These are phyloP conservation scores for Diaporthe citri DNA, from an alignment of 2,329 filamentous ascomycete species.

Conservation along the genomic window DNA sequence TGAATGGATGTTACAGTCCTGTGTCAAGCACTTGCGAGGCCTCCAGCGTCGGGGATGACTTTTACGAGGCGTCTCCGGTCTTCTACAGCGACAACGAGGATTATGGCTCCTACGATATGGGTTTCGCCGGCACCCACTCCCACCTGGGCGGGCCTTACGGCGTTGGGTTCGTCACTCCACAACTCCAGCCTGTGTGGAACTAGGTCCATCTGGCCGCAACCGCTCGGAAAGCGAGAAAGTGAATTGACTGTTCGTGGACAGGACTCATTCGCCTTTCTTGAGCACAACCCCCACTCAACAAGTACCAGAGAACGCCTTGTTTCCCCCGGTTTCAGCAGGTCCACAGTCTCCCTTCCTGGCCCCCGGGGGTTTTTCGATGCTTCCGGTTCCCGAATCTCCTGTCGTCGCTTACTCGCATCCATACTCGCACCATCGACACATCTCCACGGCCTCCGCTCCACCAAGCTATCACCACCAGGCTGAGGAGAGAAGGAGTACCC, in stretches of 20 bases:
- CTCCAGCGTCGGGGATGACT: constrained; percentile 54
- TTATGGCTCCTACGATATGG: constrained; percentile 55
- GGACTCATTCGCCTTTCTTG: constrained; percentile 55
- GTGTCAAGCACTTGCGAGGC: constrained; percentile 68
- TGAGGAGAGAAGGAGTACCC: constrained; percentile 48
- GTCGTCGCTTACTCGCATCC: constrained; percentile 49
- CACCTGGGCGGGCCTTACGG: constrained; percentile 62
- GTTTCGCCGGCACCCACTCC: constrained; percentile 59
- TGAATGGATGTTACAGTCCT: constrained; percentile 71
- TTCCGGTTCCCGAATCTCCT: constrained; percentile 61
- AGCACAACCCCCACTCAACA: constrained; percentile 60
- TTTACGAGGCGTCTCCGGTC: constrained; percentile 59
- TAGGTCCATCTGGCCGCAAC: constrained; percentile 59
- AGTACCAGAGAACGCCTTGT: constrained; percentile 57
- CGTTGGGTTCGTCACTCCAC: constrained; percentile 74
- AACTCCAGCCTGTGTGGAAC: constrained; percentile 73
- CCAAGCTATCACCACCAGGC: constrained; percentile 51
- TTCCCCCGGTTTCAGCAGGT: constrained; percentile 52
- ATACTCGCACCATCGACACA: constrained; percentile 53
- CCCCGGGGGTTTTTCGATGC: constrained; percentile 58
- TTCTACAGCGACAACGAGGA: constrained; percentile 74
- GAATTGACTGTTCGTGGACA: constrained; percentile 67
- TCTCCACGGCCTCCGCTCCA: constrained; percentile 51
- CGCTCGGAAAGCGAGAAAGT: constrained; percentile 55
- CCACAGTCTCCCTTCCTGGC: constrained; percentile 60